Base-by-base conservation (phyloP, 495 filamentous ascomycete species). In the Stereocaulon alpinum region DNA sequence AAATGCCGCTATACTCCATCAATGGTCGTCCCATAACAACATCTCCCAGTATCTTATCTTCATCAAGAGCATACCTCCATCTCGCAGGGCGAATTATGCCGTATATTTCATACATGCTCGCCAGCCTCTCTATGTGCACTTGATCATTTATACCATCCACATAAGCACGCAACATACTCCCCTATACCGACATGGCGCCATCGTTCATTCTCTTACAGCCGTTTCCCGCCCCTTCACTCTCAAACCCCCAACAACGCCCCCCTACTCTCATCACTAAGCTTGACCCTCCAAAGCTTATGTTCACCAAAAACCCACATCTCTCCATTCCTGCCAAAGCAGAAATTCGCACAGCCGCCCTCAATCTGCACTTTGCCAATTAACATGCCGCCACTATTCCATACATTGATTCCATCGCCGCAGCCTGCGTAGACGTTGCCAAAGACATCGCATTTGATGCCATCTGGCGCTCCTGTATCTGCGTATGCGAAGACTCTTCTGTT, bases 401-500 rank as follows among this genome's bases (percentile, higher is more conserved):
- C 68, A 15, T 76, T 72, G 20, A 78, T 64, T 2, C 75, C 75
- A 40, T 78, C 76, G 6, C 71, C 72, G 62, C 74, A 77, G 2
- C 71, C 75, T 4, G 70, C 64, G 55, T 77, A 78, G 3, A 78
- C 72, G 32, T 77, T 76, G 2, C 76, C 75, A 50, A 62, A 52
- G 1, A 63, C 63, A 55, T 78, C 76, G 57, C 71, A 75, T 37
- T 77, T 70, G 30, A 78, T 66, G 5, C 80, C 75, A 61, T 86
- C 82, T 5, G 83, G 80, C 5, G 80, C 72, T 2, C 81, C 80
- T 0, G 64, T 64, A 22, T 76, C 74, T 20, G 76, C 72, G 62
- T 80, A 81, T 1, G 84, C 82, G 65, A 87, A 86, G 0, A 82
- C 67, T 37, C 81, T 74, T 18, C 72, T 72, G 55, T 81, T 80